phyloP scores from a whole-genome alignment of 1,139 yeast genomes.

The Geotrichum histeridarum region DNA sequence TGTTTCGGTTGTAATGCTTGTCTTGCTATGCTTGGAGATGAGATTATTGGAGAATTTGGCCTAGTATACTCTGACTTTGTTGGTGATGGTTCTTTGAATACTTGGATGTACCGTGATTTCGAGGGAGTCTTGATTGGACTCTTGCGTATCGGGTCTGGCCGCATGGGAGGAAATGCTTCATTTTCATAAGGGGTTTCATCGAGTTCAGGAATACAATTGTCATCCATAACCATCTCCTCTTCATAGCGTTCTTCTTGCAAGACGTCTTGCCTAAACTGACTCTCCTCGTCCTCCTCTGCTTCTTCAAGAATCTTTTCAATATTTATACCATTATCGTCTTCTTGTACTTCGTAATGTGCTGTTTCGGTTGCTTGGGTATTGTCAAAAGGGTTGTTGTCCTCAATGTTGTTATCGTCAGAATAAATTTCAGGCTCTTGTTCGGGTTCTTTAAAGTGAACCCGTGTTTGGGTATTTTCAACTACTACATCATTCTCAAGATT shows the following conservation, averaged over 20 bases:
- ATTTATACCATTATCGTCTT: background rate
- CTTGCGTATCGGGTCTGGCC: background rate
- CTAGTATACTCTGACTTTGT: background rate
- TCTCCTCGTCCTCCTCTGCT: conserved; percentile 1
- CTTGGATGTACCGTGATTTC: background rate
- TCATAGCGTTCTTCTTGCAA: background rate
- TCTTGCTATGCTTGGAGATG: background rate
- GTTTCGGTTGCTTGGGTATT: background rate
- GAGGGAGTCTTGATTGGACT: background rate
- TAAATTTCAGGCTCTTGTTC: background rate
- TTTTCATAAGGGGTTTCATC: conserved; percentile 11
- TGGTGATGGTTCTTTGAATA: conserved; percentile 3
- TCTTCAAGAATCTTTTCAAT: background rate
- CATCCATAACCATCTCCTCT: conserved; percentile 5
- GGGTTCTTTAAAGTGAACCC: conserved; percentile 3
- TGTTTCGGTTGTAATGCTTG: conserved; percentile 5
- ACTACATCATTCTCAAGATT: background rate
- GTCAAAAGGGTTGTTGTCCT: background rate
- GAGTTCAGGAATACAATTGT: conserved; percentile 9
- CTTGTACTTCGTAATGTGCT: background rate
- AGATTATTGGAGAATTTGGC: background rate
- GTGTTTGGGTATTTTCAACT: background rate
- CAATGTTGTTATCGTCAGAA: background rate
- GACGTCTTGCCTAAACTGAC: background rate
- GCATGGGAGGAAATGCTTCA: conserved; percentile 7